phyloP scores from a whole-genome alignment of 768 basidiomycete species.

The Phlebiopsis flavidoalba region DNA sequence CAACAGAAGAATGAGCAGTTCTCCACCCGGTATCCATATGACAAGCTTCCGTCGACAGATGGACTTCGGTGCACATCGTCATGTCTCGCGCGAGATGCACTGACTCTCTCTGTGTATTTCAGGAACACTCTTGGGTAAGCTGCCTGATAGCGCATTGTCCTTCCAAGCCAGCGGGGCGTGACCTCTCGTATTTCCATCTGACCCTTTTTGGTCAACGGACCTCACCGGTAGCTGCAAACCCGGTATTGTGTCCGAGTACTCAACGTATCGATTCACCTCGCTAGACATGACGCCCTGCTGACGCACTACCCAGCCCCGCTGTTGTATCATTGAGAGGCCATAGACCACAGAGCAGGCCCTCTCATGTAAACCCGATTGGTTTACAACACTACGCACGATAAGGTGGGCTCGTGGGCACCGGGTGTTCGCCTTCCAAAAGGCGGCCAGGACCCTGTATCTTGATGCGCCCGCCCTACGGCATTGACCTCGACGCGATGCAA shows the following conservation, averaged over 20 bases:
- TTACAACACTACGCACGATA: conserved; percentile 86
- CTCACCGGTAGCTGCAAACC: conserved; percentile 69
- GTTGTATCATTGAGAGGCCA: not conserved
- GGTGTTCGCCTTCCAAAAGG: conserved; percentile 57
- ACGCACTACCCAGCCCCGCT: not conserved
- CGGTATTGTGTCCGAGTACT: conserved; percentile 58
- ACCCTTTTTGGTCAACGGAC: conserved; percentile 55
- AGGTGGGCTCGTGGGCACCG: conserved; percentile 57
- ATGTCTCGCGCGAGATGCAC: not conserved
- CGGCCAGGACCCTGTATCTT: conserved; percentile 31
- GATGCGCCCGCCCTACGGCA: conserved; percentile 48
- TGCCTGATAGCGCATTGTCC: conserved; percentile 63
- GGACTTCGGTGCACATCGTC: conserved; percentile 44
- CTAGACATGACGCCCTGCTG: not conserved
- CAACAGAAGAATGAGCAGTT: conserved; percentile 53
- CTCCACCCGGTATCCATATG: conserved; percentile 61
- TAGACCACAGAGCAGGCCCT: conserved; percentile 14
- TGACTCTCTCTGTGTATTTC: not conserved
- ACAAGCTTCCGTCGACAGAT: conserved; percentile 71
- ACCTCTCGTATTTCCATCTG: conserved; percentile 39
- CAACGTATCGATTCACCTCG: not conserved
- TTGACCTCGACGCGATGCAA: conserved; percentile 87
- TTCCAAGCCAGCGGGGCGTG: conserved; percentile 55
- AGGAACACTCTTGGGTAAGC: conserved; percentile 77
- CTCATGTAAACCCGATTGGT: conserved; percentile 41